phyloP scores from a whole-genome alignment of 2,329 filamentous ascomycete species.

The Cryphonectria carpinicola region DNA sequence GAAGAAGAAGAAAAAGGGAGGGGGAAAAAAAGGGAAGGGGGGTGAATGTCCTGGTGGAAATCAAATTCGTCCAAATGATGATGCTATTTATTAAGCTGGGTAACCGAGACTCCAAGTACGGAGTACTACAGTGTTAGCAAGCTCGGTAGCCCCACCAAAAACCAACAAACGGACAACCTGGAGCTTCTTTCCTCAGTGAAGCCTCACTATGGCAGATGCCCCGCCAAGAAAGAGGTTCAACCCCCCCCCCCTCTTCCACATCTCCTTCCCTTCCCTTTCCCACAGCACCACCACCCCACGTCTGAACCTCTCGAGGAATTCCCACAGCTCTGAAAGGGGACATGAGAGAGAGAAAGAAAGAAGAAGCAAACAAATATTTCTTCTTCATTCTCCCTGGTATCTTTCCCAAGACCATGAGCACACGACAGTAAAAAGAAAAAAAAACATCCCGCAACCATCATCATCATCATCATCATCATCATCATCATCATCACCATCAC shows the following conservation, averaged over 20 bases:
- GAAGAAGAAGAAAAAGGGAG: too few relatives aligned
- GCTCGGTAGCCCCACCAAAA: neutral
- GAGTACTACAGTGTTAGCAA: neutral
- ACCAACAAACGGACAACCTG: neutral
- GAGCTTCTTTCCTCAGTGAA: neutral
- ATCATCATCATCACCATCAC: too few relatives aligned
- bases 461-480: neutral
- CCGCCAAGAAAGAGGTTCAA: neutral
- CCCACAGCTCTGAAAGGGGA: neutral
- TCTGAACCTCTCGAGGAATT: neutral
- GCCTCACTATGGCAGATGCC: neutral
- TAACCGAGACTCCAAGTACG: neutral
- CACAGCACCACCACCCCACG: neutral
- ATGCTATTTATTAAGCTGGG: neutral
- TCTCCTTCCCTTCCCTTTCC: neutral
- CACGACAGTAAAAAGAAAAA: slow-evolving; percentile 3
- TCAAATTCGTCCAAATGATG: neutral
- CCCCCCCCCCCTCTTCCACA: neutral
- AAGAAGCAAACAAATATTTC: neutral
- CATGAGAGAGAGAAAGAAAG: too few relatives aligned
- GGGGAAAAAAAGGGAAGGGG: too few relatives aligned
- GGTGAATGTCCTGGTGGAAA: neutral
- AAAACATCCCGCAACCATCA: neutral
- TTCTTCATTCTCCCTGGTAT: neutral
- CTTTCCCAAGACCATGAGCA: slow-evolving; percentile 10